A percentile compares a stretch with the other conserved stretches of the same genome.
These are phyloP conservation scores for Clonostachys byssicola DNA, from an alignment of 2,329 filamentous ascomycete species.

Conservation along the genomic window DNA sequence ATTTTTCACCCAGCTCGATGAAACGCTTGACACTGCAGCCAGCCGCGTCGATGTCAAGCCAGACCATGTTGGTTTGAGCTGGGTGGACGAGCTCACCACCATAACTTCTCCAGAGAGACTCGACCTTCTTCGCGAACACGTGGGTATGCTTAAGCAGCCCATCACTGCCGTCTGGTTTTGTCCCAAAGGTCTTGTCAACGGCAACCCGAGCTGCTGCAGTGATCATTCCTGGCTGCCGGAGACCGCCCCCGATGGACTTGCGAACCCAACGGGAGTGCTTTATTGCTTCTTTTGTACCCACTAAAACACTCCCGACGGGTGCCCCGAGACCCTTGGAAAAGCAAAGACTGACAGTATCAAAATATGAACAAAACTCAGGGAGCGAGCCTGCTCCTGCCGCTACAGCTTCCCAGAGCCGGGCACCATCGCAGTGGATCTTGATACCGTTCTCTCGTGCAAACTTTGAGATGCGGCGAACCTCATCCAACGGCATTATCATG, in stretches of 20 bases:
- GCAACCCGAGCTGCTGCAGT: slow-evolving; percentile 68
- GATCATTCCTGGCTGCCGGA: slow-evolving; percentile 69
- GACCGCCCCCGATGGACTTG: slow-evolving; percentile 73
- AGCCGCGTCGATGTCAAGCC: slow-evolving; percentile 67
- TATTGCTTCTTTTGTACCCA: slow-evolving; percentile 38
- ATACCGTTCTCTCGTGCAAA: slow-evolving; percentile 65
- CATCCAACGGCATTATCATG: slow-evolving; percentile 70
- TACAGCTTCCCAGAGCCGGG: slow-evolving; percentile 78
- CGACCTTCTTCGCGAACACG: slow-evolving; percentile 57
- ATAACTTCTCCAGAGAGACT: slow-evolving; percentile 64
- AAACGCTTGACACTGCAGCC: slow-evolving; percentile 36
- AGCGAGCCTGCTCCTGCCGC: slow-evolving; percentile 64
- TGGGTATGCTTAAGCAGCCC: slow-evolving; percentile 60
- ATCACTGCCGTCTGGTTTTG: slow-evolving; percentile 28
- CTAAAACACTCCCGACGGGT: slow-evolving; percentile 72
- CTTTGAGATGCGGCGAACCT: slow-evolving; percentile 63
- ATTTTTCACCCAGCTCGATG: slow-evolving; percentile 29
- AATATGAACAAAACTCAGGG: slow-evolving; percentile 61
- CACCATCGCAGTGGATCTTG: slow-evolving; percentile 74
- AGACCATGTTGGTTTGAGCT: slow-evolving; percentile 90
- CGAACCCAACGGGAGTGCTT: slow-evolving; percentile 39
- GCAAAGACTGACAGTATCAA: slow-evolving; percentile 74
- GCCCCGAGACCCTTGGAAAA: slow-evolving; percentile 82
- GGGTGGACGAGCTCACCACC: slow-evolving; percentile 67
- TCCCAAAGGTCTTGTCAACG: slow-evolving; percentile 44